Evolutionary conservation across 1,139 yeast genomes (phyloP), one percentile per base, ranked within the genome.

Genomic region (Candida buenavistaensis): DNA sequence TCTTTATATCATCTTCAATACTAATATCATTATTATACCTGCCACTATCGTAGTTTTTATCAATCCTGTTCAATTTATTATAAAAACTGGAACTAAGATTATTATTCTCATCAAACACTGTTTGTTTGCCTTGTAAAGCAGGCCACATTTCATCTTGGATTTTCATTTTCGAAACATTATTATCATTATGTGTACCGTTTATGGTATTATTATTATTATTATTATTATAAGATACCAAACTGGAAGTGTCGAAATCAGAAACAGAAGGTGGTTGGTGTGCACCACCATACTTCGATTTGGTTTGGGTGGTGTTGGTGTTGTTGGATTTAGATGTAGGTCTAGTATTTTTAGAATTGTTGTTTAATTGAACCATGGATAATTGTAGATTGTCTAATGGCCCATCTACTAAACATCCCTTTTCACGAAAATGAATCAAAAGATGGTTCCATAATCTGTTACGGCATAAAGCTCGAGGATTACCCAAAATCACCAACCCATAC

Each of bases 371-470:
- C 51, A 79, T 72, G 38, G 87, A 81, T 30, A 84, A 66, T 53
- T 84, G 94, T 44, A 90, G 69, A 49, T 81, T 84, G 41, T 84
- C 92, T 47, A 90, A 68, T 2, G 89, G 80, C n/a, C 97, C 97
- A 57, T 90, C 97, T 21, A 90, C 97, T 32, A 90, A 68, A 58
- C 94, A 84, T 2, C 95, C 95, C 44, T 77, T 78, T 51, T 86
- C 94, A 57, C 95, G 72, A 62, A 78, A 89, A 57, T 87, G 95
- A 31, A 79, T 62, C 45, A 90, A 66, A 44, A 90, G 63, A 45
- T 80, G 84, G 48, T 81, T 82, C 97, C 97, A 90, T 44, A 90
- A 63, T 12, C 71, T 59, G 55, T 87, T 85, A 40, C 77, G 73
- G 31, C 87, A 74, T 46, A 90, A 68, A 0, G 94, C 80, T 40